phyloP scores from a whole-genome alignment of 306 rosid genomes.

The Dalbergia cochinchinensis region DNA sequence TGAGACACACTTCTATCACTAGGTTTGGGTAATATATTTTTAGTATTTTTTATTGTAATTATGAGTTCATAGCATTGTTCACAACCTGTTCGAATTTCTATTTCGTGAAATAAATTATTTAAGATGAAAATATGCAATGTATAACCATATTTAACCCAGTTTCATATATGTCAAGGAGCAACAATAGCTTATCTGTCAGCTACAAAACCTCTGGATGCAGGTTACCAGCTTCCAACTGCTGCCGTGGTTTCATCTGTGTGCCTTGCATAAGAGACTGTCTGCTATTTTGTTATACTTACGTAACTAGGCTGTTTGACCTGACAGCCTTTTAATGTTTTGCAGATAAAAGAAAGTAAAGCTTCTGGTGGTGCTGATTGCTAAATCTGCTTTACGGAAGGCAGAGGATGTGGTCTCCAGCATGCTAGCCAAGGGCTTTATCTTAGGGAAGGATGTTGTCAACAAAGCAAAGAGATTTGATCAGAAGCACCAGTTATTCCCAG shows the following conservation, averaged over 20 bases:
- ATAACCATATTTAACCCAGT: neutral
- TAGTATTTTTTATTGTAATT: constrained; percentile 9
- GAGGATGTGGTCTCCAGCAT: constrained; percentile 93
- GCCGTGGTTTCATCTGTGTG: constrained; percentile 74
- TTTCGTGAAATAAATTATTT: constrained; percentile 9
- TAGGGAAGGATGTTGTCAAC: constrained; percentile 92
- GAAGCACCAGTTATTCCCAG: constrained; percentile 77
- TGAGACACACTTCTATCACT: constrained; percentile 5
- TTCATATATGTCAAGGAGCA: constrained; percentile 76
- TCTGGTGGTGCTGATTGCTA: constrained; percentile 61
- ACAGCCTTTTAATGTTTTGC: constrained; percentile 34
- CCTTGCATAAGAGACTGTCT: constrained; percentile 21
- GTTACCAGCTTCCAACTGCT: constrained; percentile 79
- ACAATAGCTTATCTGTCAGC: constrained; percentile 90
- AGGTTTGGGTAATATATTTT: neutral
- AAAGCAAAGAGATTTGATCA: constrained; percentile 88
- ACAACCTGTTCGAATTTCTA: constrained; percentile 14
- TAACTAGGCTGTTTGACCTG: constrained; percentile 19
- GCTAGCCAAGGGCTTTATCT: constrained; percentile 91
- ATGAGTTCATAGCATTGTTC: constrained; percentile 22
- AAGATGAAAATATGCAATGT: neutral
- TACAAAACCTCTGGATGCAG: constrained; percentile 72
- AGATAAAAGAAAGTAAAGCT: constrained; percentile 61
- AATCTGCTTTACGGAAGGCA: constrained; percentile 76
- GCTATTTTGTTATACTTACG: constrained; percentile 15